Evolutionary conservation across 768 basidiomycete species (phyloP).

Genomic region (Calocybe indica): DNA sequence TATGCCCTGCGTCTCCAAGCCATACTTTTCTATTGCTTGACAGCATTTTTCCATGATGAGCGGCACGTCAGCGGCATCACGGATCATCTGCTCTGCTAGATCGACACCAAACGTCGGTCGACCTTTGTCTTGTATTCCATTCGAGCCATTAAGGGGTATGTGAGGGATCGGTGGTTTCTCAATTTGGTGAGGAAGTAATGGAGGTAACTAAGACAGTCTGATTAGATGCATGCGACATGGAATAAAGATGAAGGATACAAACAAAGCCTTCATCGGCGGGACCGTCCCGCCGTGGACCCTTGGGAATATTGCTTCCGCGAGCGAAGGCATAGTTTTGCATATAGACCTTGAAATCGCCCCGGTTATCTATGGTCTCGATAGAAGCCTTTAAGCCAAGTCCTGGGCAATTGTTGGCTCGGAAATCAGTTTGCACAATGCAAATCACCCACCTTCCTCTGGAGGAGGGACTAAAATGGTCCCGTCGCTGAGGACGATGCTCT

Average conservation of each 20-base stretch:
- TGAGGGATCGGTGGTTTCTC: slow-evolving; percentile 10
- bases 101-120: slow-evolving; percentile 91
- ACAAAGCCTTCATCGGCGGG: slow-evolving; percentile 93
- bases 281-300: slow-evolving; percentile 84
- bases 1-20: slow-evolving; percentile 79
- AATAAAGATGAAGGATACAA: slow-evolving; percentile 26
- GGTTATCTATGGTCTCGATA: slow-evolving; percentile 89
- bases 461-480: slow-evolving; percentile 79
- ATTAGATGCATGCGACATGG: too few species aligned
- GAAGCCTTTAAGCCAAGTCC: slow-evolving; percentile 79
- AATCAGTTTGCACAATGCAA: not conserved
- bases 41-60: slow-evolving; percentile 84
- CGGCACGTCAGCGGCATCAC: slow-evolving; percentile 89
- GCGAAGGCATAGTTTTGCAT: slow-evolving; percentile 98
- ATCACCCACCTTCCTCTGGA: slow-evolving; percentile 55
- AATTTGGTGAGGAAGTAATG: slow-evolving; percentile 41
- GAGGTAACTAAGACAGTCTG: slow-evolving; percentile 45
- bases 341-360: slow-evolving; percentile 90
- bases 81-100: slow-evolving; percentile 86
- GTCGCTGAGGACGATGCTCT: slow-evolving; percentile 85
- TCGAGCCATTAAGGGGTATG: slow-evolving; percentile 19
- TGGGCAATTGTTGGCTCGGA: slow-evolving; percentile 7
- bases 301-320: slow-evolving; percentile 50
- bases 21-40: slow-evolving; percentile 87
- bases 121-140: slow-evolving; percentile 50